Base-by-base conservation (phyloP, 2,329 filamentous ascomycete genomes). In the Clarireedia hainanense region DNA sequence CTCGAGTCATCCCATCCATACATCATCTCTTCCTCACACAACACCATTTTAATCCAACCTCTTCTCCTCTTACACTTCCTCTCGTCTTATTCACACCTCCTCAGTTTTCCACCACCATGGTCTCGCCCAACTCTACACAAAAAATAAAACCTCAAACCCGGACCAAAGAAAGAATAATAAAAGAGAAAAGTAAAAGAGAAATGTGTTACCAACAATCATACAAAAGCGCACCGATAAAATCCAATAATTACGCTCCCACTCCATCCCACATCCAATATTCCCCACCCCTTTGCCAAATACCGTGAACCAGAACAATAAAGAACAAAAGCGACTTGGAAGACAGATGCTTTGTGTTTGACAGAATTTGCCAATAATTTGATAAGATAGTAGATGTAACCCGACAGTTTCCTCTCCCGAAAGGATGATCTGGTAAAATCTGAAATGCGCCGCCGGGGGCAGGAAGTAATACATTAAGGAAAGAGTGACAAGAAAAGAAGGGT, bases 161-260 rank as follows among this genome's bases (percentile, higher is more conserved):
- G 7, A 30, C 27, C 27, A 30, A 30, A 30, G 27, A 3, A 9
- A 7, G 27, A 30, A 30, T 7, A 30, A 30, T 30, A 30, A 30
- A 30, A 30, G 27, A 30, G 27, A 34, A 47, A 52, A 36, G 27
- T 7, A 36, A 46, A 50, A 40, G 23, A 50, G 23, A 23, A 6
- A 24, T 23, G 23, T 42, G 36, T 34, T 34, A 52, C 39, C 27
- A 34, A 23, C 24, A 52, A 36, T 52, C 50, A 46, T 52, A 47
- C 50, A 47, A 17, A 52, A 24, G 20, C 9, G 27, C 27, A 30
- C 27, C 27, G 7, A 30, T 30, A 20, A 48, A 47, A 53, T 36
- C 20, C 43, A 53, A 53, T 47, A 39, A 53, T 48, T 53, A 53
- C 34, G 51, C 51, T 53, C 51, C 42, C 51, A 27, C 51, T 48